Evolutionary conservation across 2,329 filamentous ascomycete species (phyloP).

Genomic region (Talaromyces marneffei): DNA sequence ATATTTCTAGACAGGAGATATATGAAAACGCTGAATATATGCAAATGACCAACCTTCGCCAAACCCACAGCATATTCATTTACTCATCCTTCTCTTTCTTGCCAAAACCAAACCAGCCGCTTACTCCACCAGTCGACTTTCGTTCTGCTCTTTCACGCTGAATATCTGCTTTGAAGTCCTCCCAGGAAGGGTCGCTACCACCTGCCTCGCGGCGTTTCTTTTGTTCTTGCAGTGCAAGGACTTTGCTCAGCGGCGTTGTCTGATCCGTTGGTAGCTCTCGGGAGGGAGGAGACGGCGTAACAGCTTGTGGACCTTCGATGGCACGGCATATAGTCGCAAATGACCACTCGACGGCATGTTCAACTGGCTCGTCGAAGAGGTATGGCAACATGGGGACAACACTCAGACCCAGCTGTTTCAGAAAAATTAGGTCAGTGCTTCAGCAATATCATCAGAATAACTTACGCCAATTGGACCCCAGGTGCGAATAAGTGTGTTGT

Average conservation of each 20-base stretch:
- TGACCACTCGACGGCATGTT: conserved; percentile 80
- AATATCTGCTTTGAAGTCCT: conserved; percentile 29
- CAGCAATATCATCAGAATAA: neutral
- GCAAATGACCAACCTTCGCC: neutral
- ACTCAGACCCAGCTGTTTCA: conserved; percentile 54
- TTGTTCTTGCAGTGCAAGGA: conserved; percentile 20
- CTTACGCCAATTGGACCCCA: conserved; percentile 89
- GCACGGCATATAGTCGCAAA: conserved; percentile 77
- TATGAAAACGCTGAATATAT: neutral
- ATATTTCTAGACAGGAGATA: conserved; percentile 8
- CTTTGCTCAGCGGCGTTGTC: conserved; percentile 20
- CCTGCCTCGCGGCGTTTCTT: conserved; percentile 16
- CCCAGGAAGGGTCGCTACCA: conserved; percentile 24
- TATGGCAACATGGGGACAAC: conserved; percentile 78
- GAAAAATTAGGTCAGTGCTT: neutral
- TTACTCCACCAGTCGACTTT: conserved; percentile 19
- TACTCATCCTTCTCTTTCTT: conserved; percentile 16
- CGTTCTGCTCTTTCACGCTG: conserved; percentile 26
- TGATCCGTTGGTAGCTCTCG: conserved; percentile 17
- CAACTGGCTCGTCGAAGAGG: conserved; percentile 87
- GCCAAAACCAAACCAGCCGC: conserved; percentile 16
- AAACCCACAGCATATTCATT: neutral
- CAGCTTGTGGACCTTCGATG: conserved; percentile 60
- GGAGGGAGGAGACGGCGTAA: conserved; percentile 30
- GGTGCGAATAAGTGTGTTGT: conserved; percentile 69